Evolutionary conservation across 139 green algal genomes (phyloP).

Genomic region (Chlamydomonas asymmetrica): DNA sequence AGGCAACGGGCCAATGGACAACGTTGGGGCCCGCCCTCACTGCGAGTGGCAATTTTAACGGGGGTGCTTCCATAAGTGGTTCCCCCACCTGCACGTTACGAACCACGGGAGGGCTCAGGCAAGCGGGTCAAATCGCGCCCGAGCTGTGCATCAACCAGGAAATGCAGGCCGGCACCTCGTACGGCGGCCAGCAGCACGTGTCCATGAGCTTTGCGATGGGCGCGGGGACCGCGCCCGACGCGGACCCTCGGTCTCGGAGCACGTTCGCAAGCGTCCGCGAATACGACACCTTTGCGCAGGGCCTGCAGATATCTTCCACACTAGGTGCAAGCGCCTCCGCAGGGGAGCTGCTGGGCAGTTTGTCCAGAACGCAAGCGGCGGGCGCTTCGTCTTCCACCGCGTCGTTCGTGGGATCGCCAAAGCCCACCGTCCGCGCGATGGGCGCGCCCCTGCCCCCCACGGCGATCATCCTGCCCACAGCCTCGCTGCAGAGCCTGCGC

Average conservation of each 20-base stretch:
- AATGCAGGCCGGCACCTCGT: background rate
- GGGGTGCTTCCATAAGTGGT: too few relatives aligned
- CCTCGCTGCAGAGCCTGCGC: conserved; percentile 27
- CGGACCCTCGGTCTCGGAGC: too few relatives aligned
- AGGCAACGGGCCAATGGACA: background rate
- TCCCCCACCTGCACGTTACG: background rate
- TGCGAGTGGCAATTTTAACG: too few relatives aligned
- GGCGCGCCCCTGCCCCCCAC: conserved; percentile 27
- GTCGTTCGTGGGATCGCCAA: conserved; percentile 8
- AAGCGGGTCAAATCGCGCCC: background rate
- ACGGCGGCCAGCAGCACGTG: too few relatives aligned
- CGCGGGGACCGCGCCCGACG: too few relatives aligned
- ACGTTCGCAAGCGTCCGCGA: conserved; percentile 13
- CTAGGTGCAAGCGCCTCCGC: background rate
- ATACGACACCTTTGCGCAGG: conserved; percentile 17
- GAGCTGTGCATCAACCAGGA: conserved; percentile 20
- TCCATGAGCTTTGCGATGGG: too few relatives aligned
- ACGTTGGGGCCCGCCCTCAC: too few relatives aligned
- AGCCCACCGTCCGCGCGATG: conserved; percentile 24
- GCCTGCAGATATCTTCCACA: background rate
- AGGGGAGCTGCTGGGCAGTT: background rate
- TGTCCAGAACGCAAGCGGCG: background rate
- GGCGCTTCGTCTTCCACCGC: background rate
- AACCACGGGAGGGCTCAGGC: conserved; percentile 21
- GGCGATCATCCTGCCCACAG: conserved; percentile 27